phyloP scores from a whole-genome alignment of 371 early-diverging fungal genomes.

The Homolaphlyctis polyrhiza region DNA sequence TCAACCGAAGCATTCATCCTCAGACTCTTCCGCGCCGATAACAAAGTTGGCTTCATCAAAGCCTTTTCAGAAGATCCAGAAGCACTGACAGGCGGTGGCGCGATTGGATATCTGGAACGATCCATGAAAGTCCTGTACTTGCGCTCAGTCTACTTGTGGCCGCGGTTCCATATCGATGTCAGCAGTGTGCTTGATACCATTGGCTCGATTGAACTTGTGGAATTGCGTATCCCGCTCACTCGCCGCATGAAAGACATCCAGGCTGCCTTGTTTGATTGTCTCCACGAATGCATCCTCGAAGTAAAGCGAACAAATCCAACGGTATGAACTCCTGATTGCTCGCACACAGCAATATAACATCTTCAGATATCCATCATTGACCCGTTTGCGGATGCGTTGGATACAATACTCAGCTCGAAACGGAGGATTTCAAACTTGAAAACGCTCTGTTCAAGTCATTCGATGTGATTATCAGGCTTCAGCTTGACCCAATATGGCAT shows the following conservation, averaged over 20 bases:
- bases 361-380: too few relatives aligned
- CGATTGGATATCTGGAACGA: conserved; percentile 56
- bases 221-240: conserved; percentile 78
- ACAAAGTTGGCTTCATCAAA: conserved; percentile 81
- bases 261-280: conserved; percentile 75
- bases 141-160: conserved; percentile 84
- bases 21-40: conserved; percentile 70
- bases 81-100: conserved; percentile 55
- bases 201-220: conserved; percentile 61
- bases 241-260: conserved; percentile 79
- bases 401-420: conserved; percentile 64
- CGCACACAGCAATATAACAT: not conserved
- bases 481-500: conserved; percentile 89
- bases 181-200: conserved; percentile 47
- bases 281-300: conserved; percentile 74
- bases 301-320: conserved; percentile 60
- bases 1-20: conserved; percentile 88
- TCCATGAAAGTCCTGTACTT: conserved; percentile 73
- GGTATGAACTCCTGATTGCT: conserved; percentile 25
- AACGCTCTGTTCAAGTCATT: conserved; percentile 78
- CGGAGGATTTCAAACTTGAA: conserved; percentile 79
- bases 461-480: conserved; percentile 65
- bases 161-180: conserved; percentile 74
- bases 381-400: too few relatives aligned
- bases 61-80: conserved; percentile 91